Conservation (phyloP, 2,329 filamentous ascomycete genomes). For the Didymella lethalis region DNA sequence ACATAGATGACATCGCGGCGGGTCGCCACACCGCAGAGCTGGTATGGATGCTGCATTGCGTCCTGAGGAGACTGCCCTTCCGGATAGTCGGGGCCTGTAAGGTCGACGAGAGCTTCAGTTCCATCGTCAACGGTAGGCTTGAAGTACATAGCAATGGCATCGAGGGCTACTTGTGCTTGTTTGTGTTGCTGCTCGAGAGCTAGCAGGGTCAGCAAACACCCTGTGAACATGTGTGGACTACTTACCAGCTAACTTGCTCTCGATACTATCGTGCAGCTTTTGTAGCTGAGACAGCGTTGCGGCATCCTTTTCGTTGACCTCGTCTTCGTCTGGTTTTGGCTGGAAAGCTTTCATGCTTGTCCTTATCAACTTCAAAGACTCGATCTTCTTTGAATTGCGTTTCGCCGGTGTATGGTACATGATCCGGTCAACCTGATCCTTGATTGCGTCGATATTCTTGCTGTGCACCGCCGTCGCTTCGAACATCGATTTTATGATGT, state of each 20-base stretch:
- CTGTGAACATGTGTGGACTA: background rate
- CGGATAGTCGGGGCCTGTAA: slow-evolving; percentile 27
- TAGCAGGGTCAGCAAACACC: slow-evolving; percentile 31
- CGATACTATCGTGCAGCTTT: slow-evolving; percentile 40
- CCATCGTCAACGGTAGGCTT: slow-evolving; percentile 54
- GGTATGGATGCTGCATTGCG: slow-evolving; percentile 56
- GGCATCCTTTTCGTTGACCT: slow-evolving; percentile 30
- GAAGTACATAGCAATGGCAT: slow-evolving; percentile 56
- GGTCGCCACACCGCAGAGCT: slow-evolving; percentile 66
- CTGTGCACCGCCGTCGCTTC: slow-evolving; percentile 47
- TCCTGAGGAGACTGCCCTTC: slow-evolving; percentile 32
- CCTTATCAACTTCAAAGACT: slow-evolving; percentile 51
- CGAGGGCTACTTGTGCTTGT: slow-evolving; percentile 52
- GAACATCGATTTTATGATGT: slow-evolving; percentile 59
- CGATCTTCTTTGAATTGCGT: slow-evolving; percentile 39
- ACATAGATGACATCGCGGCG: slow-evolving; percentile 66
- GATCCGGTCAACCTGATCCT: slow-evolving; percentile 47
- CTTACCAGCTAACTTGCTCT: slow-evolving; percentile 44
- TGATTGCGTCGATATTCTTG: slow-evolving; percentile 42
- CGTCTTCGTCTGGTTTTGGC: slow-evolving; percentile 22
- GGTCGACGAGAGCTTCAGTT: slow-evolving; percentile 36
- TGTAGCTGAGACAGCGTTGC: slow-evolving; percentile 39
- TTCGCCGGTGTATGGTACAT: slow-evolving; percentile 44
- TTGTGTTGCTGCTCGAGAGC: slow-evolving; percentile 55
- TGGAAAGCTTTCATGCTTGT: slow-evolving; percentile 49